Base-by-base conservation (phyloP, 148 eudicot genomes). In the Suaeda aralocaspica region DNA sequence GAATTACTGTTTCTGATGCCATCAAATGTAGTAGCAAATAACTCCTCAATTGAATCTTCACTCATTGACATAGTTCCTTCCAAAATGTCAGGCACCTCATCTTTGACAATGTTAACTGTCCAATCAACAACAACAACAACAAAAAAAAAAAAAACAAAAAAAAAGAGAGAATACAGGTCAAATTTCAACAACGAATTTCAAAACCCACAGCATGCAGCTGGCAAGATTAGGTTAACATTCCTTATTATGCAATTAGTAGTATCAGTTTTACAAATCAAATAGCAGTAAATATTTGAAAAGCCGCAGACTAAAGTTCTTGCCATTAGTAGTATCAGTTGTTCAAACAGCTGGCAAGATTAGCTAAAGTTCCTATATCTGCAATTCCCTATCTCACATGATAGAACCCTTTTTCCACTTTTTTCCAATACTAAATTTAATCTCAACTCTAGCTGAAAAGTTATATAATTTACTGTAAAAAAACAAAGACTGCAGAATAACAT, bases 41-140 rank as follows among this genome's bases (percentile, higher is more conserved):
- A 87, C 85, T 93, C 98, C 76, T 86, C 89, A 75, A 93, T 77
- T 22, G 94, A 84, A 70, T 88, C 94, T 55, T 82, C 75, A 75
- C 66, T 75, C 62, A 68, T 68, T 64, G 70, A 74, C 80, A 78
- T 78, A 68, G 78, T 74, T 76, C 88, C 70, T 59, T 75, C 89
- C 52, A 57, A 74, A 56, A 79, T 66, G 72, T 75, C 87, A 42
- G 82, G 59, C 68, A 65, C 33, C 42, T 72, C 77, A 63, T 73
- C 80, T 55, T 79, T 80, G 60, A 76, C 83, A 68, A 77, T 72
- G 69, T 76, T 72, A 74, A 64, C 76, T 81, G 76, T 51, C 53
- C 51, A 71, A 22, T 25, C 67, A 22, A 66, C n/a, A n/a, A n/a
- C n/a, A n/a, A n/a, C n/a, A n/a, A n/a, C n/a, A n/a, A n/a, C n/a